A percentile compares a stretch with the other conserved stretches of the same genome.
phyloP scores from a whole-genome alignment of 495 filamentous ascomycete species.

The Hyphodiscus hymeniophilus region DNA sequence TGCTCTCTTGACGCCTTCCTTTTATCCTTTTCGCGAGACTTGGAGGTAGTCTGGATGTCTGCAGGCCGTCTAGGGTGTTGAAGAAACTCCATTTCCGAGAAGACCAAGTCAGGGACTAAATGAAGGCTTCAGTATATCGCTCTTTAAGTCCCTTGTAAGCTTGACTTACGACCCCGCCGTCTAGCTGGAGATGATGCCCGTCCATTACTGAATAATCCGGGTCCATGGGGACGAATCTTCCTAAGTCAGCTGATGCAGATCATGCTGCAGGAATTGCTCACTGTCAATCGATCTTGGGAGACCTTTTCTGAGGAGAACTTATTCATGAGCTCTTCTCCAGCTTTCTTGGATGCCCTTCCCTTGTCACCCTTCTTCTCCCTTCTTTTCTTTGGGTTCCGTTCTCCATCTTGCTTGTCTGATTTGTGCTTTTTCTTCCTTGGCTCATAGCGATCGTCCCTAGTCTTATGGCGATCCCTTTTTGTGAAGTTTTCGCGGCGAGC shows the following conservation, averaged over 20 bases:
- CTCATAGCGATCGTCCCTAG: conserved; percentile 48
- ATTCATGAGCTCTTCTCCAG: conserved; percentile 46
- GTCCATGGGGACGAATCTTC: conserved; percentile 46
- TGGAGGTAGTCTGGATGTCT: conserved; percentile 1
- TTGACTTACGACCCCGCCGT: conserved; percentile 10
- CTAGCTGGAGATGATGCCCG: conserved; percentile 45
- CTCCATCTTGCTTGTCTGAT: conserved; percentile 23
- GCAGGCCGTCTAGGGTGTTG: conserved; percentile 16
- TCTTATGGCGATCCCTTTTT: conserved; percentile 53
- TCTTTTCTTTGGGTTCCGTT: conserved; percentile 23
- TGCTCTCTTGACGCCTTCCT: conserved; percentile 25
- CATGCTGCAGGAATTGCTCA: conserved; percentile 27
- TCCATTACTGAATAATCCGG: conserved; percentile 67
- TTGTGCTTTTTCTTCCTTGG: conserved; percentile 33
- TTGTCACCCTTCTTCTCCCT: conserved; percentile 27
- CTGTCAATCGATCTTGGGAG: conserved; percentile 52
- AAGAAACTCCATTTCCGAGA: conserved; percentile 62
- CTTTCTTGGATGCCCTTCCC: conserved; percentile 23
- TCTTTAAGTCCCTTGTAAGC: not conserved
- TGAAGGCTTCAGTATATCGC: not conserved
- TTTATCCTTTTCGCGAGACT: conserved; percentile 19
- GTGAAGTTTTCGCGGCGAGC: conserved; percentile 36
- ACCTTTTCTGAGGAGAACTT: conserved; percentile 60
- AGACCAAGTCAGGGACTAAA: conserved; percentile 56
- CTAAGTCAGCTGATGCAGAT: conserved; percentile 18